Evolutionary conservation across 768 basidiomycete species (phyloP).

Genomic region (Mycena pura): DNA sequence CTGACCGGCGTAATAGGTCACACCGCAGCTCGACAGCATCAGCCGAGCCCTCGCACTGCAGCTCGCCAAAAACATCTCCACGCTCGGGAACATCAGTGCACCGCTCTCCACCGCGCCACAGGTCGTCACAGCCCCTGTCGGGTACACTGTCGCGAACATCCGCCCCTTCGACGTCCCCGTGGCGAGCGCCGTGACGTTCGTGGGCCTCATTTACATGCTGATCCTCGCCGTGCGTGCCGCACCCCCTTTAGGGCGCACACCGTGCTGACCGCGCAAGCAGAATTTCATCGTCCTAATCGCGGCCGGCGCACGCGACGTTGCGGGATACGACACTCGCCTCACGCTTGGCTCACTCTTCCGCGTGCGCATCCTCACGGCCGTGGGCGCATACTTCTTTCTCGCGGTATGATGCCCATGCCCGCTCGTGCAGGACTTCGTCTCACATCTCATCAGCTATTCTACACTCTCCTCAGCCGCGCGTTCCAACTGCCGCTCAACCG

Average conservation of each 20-base stretch:
- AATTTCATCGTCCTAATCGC: conserved; percentile 36
- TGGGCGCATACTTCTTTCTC: conserved; percentile 49
- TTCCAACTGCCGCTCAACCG: conserved; percentile 64
- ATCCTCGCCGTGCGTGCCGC: conserved; percentile 42
- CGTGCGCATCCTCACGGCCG: conserved; percentile 47
- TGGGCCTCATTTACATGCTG: conserved; percentile 62
- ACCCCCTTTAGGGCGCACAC: conserved; percentile 33
- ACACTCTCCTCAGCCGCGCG: conserved; percentile 63
- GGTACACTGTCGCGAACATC: conserved; percentile 46
- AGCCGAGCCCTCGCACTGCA: conserved; percentile 38
- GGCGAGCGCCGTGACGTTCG: conserved; percentile 61
- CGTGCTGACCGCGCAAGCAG: conserved; percentile 20
- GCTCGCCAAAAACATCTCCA: conserved; percentile 28
- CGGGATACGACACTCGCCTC: conserved; percentile 49
- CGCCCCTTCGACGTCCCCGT: conserved; percentile 57
- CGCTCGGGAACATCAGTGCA: conserved; percentile 31
- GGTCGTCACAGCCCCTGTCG: conserved; percentile 46
- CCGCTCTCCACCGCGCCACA: conserved; percentile 45
- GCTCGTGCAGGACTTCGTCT: background rate
- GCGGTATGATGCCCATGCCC: conserved; percentile 35
- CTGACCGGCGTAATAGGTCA: too few species aligned
- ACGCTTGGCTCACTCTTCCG: conserved; percentile 45
- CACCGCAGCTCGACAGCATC: conserved; percentile 21
- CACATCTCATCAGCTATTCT: conserved; percentile 51
- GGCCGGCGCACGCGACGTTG: conserved; percentile 37